Conservation (phyloP, 208 protist species). For the Eutreptiella sp. region DNA sequence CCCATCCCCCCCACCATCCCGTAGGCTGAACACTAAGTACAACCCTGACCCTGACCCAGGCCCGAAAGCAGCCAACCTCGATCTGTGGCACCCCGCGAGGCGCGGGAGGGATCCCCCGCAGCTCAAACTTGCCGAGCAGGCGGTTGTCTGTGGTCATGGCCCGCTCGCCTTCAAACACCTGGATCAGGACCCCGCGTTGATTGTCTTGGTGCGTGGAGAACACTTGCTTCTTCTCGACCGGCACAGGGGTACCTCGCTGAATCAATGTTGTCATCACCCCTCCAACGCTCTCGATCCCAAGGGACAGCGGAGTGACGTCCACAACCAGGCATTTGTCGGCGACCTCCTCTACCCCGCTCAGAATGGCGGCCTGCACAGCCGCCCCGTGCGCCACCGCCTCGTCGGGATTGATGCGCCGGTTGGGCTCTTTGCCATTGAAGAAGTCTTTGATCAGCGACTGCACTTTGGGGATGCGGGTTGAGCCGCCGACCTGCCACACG, state of each 20-base stretch:
- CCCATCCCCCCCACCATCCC: too few species aligned
- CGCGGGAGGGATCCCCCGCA: conserved; percentile 90
- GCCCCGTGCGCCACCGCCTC: conserved; percentile 97
- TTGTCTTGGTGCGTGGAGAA: conserved; percentile 62
- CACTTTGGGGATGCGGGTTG: conserved; percentile 93
- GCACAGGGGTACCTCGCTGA: conserved; percentile 53
- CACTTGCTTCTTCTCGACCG: conserved; percentile 52
- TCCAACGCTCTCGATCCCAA: conserved; percentile 87
- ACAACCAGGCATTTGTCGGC: conserved; percentile 80
- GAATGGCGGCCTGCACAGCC: conserved; percentile 92
- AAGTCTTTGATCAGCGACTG: conserved; percentile 90
- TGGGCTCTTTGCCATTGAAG: conserved; percentile 93
- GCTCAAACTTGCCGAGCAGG: conserved; percentile 84
- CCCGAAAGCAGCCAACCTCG: too few species aligned
- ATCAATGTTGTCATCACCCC: conserved; percentile 79
- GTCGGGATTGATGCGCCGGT: conserved; percentile 94
- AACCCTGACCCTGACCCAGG: too few species aligned
- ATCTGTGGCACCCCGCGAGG: conserved; percentile 82
- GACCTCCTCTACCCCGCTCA: conserved; percentile 51
- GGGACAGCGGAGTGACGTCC: conserved; percentile 82
- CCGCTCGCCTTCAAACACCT: conserved; percentile 95
- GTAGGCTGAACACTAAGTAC: too few species aligned
- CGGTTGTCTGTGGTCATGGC: conserved; percentile 93
- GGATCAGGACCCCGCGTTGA: conserved; percentile 67
- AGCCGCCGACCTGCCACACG: conserved; percentile 87